phyloP scores from a whole-genome alignment of 768 basidiomycete species.

The Pseudohyphozyma bogoriensis region DNA sequence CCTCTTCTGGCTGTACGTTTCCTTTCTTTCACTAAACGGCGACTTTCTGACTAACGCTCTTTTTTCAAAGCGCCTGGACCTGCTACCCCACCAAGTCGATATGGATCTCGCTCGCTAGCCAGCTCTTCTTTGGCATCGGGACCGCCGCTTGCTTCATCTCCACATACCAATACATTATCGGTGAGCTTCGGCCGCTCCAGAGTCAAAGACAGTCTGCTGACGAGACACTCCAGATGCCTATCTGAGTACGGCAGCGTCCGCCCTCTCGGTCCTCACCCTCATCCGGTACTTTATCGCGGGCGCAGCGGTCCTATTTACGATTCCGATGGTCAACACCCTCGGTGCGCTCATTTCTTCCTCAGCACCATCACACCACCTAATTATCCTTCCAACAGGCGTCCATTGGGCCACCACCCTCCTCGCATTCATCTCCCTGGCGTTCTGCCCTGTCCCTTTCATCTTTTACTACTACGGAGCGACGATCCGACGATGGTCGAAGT shows the following conservation, averaged over 20 bases:
- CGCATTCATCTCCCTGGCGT: constrained; percentile 1
- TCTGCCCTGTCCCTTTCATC: neutral
- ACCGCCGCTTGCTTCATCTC: constrained; percentile 4
- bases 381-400: no score
- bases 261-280: neutral
- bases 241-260: neutral
- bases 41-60: neutral
- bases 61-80: neutral
- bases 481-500: neutral
- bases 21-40: neutral
- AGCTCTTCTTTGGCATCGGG: constrained; percentile 5
- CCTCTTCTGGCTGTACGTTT: constrained; percentile 6
- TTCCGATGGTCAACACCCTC: neutral
- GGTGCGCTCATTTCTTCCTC: neutral
- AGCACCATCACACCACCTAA: neutral
- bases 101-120: neutral
- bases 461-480: neutral
- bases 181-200: no score
- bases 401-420: constrained; percentile 8
- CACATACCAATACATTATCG: constrained; percentile 6
- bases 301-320: constrained; percentile 1
- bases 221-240: neutral
- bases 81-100: neutral
- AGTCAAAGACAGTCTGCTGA: neutral
- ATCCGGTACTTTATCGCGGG: neutral